Percentiles rank a stretch among this genome's conserved stretches.
Evolutionary conservation across 225 moss, liverwort and hornwort genomes (phyloP).

Genomic region (Pseudoscleropodium purum): DNA sequence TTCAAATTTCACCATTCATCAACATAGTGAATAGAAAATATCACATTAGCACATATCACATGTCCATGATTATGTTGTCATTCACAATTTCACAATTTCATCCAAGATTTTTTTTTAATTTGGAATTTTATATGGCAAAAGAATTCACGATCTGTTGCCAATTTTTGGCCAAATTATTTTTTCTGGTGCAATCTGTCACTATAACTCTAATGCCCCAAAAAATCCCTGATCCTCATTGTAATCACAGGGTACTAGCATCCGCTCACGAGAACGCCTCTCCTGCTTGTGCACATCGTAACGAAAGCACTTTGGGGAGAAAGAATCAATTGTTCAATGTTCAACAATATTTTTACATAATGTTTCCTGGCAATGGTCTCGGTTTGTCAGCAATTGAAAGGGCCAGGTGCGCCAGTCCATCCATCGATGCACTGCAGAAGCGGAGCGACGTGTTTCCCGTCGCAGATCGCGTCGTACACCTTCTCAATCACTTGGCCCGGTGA

Average conservation of each 20-base stretch:
- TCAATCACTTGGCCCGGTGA: slow-evolving; percentile 58
- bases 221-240: too few relatives aligned
- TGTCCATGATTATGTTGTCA: too few relatives aligned
- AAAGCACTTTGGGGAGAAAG: background rate
- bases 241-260: background rate
- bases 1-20: too few relatives aligned
- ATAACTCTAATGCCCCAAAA: too few relatives aligned
- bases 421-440: slow-evolving; percentile 49
- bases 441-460: slow-evolving; percentile 19
- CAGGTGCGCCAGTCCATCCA: slow-evolving; percentile 54
- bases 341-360: background rate
- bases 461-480: slow-evolving; percentile 49
- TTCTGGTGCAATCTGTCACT: too few relatives aligned
- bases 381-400: slow-evolving; percentile 16
- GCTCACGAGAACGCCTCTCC: background rate
- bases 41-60: too few relatives aligned
- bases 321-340: background rate
- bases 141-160: too few relatives aligned
- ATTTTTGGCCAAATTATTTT: too few relatives aligned
- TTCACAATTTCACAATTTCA: too few relatives aligned
- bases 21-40: too few relatives aligned
- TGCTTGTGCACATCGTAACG: background rate
- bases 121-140: too few relatives aligned
- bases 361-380: background rate
- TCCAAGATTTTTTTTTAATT: too few relatives aligned